Conservation (phyloP, 2,329 filamentous ascomycete genomes). For the Lachnellula arida region DNA sequence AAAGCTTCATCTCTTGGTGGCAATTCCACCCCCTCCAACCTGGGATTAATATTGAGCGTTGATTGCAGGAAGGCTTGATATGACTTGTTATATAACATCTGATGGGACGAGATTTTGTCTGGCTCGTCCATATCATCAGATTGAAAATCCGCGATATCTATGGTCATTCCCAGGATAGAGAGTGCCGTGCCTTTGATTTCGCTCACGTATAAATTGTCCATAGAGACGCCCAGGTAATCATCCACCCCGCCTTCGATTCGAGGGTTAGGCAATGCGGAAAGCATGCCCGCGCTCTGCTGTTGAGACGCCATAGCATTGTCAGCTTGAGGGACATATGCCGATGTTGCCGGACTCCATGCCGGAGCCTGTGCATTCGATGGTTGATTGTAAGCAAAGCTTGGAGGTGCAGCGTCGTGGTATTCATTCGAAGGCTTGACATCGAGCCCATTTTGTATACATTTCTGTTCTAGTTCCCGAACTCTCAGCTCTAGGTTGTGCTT, state of each 20-base stretch:
- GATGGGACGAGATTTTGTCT: conserved; percentile 36
- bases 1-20: conserved; percentile 62
- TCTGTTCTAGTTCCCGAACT: conserved; percentile 63
- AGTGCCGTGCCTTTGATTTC: conserved; percentile 71
- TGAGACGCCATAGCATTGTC: conserved; percentile 1
- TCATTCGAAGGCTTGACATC: conserved; percentile 47
- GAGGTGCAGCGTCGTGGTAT: conserved; percentile 22
- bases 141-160: conserved; percentile 71
- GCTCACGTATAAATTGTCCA: conserved; percentile 61
- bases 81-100: conserved; percentile 64
- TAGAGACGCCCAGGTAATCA: conserved; percentile 58
- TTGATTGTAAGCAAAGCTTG: conserved; percentile 17
- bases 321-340: conserved; percentile 8
- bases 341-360: conserved; percentile 15
- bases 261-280: conserved; percentile 22
- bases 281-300: conserved; percentile 23
- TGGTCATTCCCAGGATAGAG: conserved; percentile 74
- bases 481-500: conserved; percentile 62
- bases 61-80: conserved; percentile 66
- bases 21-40: conserved; percentile 51
- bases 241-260: conserved; percentile 43
- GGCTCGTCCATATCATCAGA: conserved; percentile 62
- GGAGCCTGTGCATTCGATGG: conserved; percentile 7
- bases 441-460: conserved; percentile 56
- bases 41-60: conserved; percentile 55